Percentiles rank a stretch among this genome's conserved stretches.
Conservation (phyloP, 1,284 basidiomycete species). For the Cutaneotrichosporon cavernicola region DNA sequence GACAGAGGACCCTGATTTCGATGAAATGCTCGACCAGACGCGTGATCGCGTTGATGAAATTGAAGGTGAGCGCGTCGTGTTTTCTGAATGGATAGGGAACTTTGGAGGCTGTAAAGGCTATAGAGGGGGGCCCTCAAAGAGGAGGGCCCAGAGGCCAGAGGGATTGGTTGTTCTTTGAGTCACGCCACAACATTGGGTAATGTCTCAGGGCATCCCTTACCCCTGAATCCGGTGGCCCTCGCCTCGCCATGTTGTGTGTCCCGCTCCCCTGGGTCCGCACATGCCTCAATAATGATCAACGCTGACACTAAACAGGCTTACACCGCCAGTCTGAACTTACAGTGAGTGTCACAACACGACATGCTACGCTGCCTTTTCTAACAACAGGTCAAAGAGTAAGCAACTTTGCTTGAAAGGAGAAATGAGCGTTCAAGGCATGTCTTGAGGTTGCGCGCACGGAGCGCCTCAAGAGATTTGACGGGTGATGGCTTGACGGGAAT, state of each 20-base stretch:
- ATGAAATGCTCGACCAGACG: slow-evolving; percentile 67
- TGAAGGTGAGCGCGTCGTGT: slow-evolving; percentile 44
- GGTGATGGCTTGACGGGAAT: not conserved
- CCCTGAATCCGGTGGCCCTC: slow-evolving; percentile 7
- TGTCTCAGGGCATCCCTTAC: not conserved
- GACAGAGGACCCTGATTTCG: slow-evolving; percentile 68
- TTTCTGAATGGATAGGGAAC: too few species aligned
- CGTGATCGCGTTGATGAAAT: slow-evolving; percentile 66
- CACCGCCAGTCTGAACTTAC: slow-evolving; percentile 52
- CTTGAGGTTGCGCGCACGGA: not conserved
- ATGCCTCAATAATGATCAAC: not conserved
- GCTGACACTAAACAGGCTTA: slow-evolving; percentile 33
- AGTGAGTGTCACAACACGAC: slow-evolving; percentile 17
- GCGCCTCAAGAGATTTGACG: not conserved
- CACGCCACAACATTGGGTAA: slow-evolving; percentile 18
- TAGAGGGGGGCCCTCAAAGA: too few species aligned
- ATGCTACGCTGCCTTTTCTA: not conserved
- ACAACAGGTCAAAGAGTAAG: slow-evolving; percentile 36
- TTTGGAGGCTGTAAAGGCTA: too few species aligned
- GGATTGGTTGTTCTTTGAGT: not conserved
- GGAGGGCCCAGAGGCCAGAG: not conserved
- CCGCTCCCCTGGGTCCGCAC: not conserved
- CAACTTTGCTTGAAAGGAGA: not conserved
- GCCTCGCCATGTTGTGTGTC: not conserved
- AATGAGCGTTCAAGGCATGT: not conserved